Percentiles rank a stretch among this genome's conserved stretches.
phyloP scores from a whole-genome alignment of 2,329 filamentous ascomycete species.

The Sporothrix pseudoabietina region DNA sequence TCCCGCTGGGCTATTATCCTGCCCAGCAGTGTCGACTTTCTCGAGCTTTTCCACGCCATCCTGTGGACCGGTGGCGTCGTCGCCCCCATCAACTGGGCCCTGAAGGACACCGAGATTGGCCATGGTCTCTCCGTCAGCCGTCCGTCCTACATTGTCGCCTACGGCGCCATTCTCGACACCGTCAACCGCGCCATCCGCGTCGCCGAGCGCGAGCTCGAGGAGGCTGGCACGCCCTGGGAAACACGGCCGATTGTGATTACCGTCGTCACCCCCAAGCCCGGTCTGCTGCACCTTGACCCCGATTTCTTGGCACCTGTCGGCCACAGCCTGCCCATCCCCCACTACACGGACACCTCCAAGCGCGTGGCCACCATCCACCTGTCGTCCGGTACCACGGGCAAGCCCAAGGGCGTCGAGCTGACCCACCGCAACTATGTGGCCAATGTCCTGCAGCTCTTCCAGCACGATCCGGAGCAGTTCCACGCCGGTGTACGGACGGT shows the following conservation, averaged over 20 bases:
- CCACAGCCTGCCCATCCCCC: conserved; percentile 43
- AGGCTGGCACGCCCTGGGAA: conserved; percentile 41
- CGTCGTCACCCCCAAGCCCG: conserved; percentile 38
- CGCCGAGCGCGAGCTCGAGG: conserved; percentile 38
- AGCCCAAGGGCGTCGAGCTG: conserved; percentile 51
- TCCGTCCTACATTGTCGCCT: conserved; percentile 47
- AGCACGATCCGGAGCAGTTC: conserved; percentile 44
- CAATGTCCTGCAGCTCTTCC: conserved; percentile 43
- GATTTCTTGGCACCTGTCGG: conserved; percentile 40
- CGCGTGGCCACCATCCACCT: conserved; percentile 45
- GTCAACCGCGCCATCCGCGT: conserved; percentile 43
- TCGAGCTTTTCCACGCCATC: conserved; percentile 48
- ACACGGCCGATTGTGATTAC: conserved; percentile 43
- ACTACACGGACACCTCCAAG: conserved; percentile 42
- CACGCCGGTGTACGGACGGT: conserved; percentile 43
- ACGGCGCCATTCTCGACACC: conserved; percentile 40
- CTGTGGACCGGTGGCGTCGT: conserved; percentile 47
- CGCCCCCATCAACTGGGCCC: conserved; percentile 46
- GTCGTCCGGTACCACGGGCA: conserved; percentile 53
- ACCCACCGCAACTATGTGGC: conserved; percentile 52
- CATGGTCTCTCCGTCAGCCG: conserved; percentile 48
- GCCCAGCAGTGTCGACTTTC: conserved; percentile 50
- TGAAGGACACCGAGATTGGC: conserved; percentile 46
- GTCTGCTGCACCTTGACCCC: conserved; percentile 40
- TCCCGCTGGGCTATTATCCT: conserved; percentile 48